Evolutionary conservation across 768 basidiomycete genomes (phyloP).

Genomic region (Podaxis carcinomalis): DNA sequence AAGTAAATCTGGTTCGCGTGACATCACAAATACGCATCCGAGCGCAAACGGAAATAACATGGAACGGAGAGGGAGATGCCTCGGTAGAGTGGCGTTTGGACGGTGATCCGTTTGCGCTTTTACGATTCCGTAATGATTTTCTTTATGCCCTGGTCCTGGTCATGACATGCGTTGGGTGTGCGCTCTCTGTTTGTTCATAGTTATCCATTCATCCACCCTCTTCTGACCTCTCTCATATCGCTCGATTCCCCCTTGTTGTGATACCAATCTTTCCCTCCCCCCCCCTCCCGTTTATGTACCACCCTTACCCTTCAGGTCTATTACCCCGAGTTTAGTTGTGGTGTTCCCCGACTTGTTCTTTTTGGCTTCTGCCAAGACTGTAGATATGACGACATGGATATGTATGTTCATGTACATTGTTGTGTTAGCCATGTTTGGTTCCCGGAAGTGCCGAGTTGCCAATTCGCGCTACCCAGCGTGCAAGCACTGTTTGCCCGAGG

Average conservation of each 20-base stretch:
- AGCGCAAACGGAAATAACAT: not conserved
- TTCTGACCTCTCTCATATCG: not conserved
- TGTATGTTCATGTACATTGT: not conserved
- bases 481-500: not conserved
- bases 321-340: conserved; percentile 6
- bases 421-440: not conserved
- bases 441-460: not conserved
- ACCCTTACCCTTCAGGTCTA: not conserved
- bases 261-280: not conserved
- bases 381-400: not conserved
- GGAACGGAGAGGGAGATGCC: conserved; percentile 3
- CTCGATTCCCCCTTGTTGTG: not conserved
- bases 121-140: not conserved
- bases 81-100: conserved; percentile 9
- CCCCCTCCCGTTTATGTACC: not conserved
- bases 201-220: not conserved
- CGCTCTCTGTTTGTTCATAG: not conserved
- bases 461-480: not conserved
- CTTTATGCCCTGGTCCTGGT: not conserved
- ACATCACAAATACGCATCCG: not conserved
- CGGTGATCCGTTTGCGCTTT: conserved; percentile 9
- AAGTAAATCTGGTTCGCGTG: not conserved
- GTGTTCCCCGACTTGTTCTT: not conserved
- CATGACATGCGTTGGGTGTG: not conserved
- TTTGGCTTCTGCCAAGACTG: not conserved